Evolutionary conservation across 768 basidiomycete genomes (phyloP).

Genomic region (Hygrophorus russula): DNA sequence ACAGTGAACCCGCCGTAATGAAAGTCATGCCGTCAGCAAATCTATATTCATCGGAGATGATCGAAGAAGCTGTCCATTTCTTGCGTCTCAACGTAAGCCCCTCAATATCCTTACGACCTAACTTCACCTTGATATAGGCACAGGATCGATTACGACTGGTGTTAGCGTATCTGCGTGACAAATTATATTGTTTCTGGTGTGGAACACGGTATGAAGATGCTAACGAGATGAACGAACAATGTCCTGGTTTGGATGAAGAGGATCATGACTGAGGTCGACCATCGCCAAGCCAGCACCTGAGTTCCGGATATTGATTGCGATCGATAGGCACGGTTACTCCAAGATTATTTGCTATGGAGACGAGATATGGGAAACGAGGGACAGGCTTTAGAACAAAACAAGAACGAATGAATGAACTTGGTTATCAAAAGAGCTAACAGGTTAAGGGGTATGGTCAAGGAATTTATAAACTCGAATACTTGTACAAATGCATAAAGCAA

Average conservation of each 20-base stretch:
- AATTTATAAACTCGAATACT: too few relatives aligned
- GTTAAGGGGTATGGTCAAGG: too few relatives aligned
- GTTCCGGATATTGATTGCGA: too few relatives aligned
- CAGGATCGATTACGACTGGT: constrained; percentile 58
- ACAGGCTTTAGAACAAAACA: not conserved
- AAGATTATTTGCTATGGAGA: constrained; percentile 3
- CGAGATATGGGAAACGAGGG: not conserved
- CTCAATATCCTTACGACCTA: constrained; percentile 2
- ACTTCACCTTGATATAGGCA: constrained; percentile 32
- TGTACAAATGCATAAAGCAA: too few relatives aligned
- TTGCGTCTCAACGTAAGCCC: constrained; percentile 48
- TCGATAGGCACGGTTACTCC: not conserved
- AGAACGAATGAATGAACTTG: not conserved
- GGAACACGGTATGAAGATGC: constrained; percentile 59
- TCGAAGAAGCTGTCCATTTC: constrained; percentile 61
- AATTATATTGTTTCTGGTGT: constrained; percentile 84
- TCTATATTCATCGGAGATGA: constrained; percentile 38
- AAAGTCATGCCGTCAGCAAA: constrained; percentile 17
- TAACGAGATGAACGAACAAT: constrained; percentile 50
- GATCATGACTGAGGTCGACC: constrained; percentile 73
- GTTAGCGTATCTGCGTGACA: constrained; percentile 61
- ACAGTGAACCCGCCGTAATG: constrained; percentile 12
- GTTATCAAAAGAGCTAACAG: too few relatives aligned
- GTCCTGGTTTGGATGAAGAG: constrained; percentile 70
- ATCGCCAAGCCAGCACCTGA: too few relatives aligned